Base-by-base conservation (phyloP, 2,329 filamentous ascomycete genomes). In the Paracorniculantispora psalliotae region DNA sequence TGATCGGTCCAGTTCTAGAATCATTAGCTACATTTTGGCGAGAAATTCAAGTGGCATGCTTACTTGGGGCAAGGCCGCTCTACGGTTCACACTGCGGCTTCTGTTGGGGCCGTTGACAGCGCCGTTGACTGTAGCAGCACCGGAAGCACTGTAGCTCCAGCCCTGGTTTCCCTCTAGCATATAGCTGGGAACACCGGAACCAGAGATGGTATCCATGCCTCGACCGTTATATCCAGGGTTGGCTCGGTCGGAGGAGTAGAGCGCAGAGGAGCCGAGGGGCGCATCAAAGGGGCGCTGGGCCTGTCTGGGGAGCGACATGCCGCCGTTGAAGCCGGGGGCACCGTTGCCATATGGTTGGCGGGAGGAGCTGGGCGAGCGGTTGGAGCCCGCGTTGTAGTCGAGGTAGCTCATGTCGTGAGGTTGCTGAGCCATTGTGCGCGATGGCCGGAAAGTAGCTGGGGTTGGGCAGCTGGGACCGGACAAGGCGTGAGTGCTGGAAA, bases 231-330 rank as follows among this genome's bases (percentile, higher is more conserved):
- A 77, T 80, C 79, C 68, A 78, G 83, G 66, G 79, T 79, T 72
- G 79, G 86, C 74, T 79, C 89, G 74, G 74, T 94, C 90, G 54
- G 83, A 80, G 17, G 81, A 79, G 73, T 93, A 96, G 55, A 92
- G 79, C 60, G 84, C 84, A 52, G 85, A 82, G 0, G 77, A 76
- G 44, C 73, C 74, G 69, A 91, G 81, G 59, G 86, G 84, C 61
- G 81, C 84, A 69, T 96, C 91, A 71, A 92, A 90, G 65, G 89
- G 89, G 66, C 91, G 84, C 66, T 91, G 92, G 46, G 85, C 79
- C 70, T 78, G 76, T 28, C 76, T 69, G 13, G 76, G 76, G 13
- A 78, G 69, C 8, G 75, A 76, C 47, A 78, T 64, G 28, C 74
- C 75, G 15, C 70, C 71, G 77, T 60, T 81, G 79, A 79, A 87